Evolutionary conservation across 208 protist species (phyloP), one percentile per base, ranked within the genome.

Genomic region (Leishmania braziliensis): DNA sequence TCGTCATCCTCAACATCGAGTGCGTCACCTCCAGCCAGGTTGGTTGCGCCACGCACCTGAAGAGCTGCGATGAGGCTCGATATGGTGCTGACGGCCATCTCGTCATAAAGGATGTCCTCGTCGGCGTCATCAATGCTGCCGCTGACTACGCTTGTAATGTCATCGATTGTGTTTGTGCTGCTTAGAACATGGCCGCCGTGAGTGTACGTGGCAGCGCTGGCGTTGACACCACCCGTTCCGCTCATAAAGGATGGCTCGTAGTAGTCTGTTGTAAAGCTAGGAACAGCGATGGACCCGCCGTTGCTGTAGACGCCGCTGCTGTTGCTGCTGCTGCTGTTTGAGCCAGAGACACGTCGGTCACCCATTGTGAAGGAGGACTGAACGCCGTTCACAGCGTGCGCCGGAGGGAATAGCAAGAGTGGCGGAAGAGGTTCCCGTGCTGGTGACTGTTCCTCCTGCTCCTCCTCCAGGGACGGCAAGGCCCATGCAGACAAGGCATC

Each of bases 61-160:
- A 85, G 73, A 26, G 82, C 80, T 14, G 82, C 82, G 58, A 85
- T 77, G 72, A 85, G 78, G 66, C 73, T 82, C 29, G 82, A 85
- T 66, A 85, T 85, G 18, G 77, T 85, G 66, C 82, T 63, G 29
- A 85, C 71, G 14, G 81, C 82, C n/a, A 62, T 77, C 26, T 85
- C 82, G 29, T 85, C 82, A 77, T 85, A 81, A 6, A 78, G 77
- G 62, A 53, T n/a, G 51, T 54, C 73, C 14, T 66, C 72, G 58
- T 12, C 43, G 2, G 39, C 54, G 43, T 14, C 75, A 20, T 65
- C 33, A 18, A 33, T 77, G 72, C 8, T 29, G 39, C 62, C 60
- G 75, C 56, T 48, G 75, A 54, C 53, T 26, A 65, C 56, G 12
- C 62, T 78, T 58, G 51, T 26, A 33, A 33, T 60, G 72, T 48